Conservation (phyloP, 495 filamentous ascomycete genomes). For the Cercophora sp. region DNA sequence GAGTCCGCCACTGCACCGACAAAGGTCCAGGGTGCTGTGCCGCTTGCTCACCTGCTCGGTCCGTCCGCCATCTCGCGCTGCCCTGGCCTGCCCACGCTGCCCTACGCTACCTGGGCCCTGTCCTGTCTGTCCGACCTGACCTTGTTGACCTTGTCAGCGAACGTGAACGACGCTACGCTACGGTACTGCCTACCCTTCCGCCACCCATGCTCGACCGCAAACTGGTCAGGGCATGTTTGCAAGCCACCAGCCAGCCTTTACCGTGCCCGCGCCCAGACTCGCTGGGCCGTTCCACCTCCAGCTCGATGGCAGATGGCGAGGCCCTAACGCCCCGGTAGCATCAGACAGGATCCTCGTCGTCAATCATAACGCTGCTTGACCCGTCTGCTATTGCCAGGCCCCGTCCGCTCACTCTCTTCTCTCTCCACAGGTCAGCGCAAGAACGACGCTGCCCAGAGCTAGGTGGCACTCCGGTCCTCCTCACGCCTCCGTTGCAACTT, state of each 20-base stretch:
- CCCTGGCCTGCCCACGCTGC: too few species aligned
- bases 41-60: not conserved
- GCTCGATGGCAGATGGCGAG: not conserved
- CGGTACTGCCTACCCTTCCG: too few species aligned
- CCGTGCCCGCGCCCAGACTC: conserved; percentile 3
- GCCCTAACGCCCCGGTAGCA: conserved; percentile 8
- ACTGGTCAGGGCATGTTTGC: too few species aligned
- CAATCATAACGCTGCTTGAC: conserved; percentile 25
- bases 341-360: conserved; percentile 23
- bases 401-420: conserved; percentile 1
- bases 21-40: too few species aligned
- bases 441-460: conserved; percentile 10
- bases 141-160: conserved; percentile 5
- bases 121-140: conserved; percentile 3
- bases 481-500: conserved; percentile 16
- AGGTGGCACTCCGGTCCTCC: conserved; percentile 12
- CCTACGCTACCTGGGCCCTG: not conserved
- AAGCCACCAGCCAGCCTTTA: conserved; percentile 11
- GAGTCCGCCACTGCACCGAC: too few species aligned
- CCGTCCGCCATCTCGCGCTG: not conserved
- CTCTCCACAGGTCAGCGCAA: too few species aligned
- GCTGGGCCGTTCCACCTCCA: not conserved
- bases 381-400: conserved; percentile 20
- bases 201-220: too few species aligned
- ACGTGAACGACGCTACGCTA: too few species aligned